Conservation (phyloP, 2,329 filamentous ascomycete genomes). For the Colletotrichum tabaci region DNA sequence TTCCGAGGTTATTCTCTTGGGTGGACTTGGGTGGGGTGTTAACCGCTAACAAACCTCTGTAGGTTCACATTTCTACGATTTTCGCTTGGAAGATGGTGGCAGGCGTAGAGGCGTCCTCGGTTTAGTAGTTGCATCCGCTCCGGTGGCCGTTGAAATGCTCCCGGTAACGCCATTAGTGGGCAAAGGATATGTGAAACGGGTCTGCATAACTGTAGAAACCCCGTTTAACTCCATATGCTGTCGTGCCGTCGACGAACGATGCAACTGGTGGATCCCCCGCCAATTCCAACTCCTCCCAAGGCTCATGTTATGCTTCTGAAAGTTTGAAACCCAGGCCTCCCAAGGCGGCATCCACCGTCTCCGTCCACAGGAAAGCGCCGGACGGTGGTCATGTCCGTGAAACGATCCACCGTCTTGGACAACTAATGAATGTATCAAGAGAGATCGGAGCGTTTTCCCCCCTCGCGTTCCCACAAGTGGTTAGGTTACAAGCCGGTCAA, state of each 20-base stretch:
- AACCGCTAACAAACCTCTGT: too few relatives aligned
- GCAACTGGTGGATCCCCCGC: neutral
- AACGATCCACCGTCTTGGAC: conserved; percentile 27
- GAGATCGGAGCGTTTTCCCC: conserved; percentile 26
- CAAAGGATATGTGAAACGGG: neutral
- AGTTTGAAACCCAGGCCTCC: neutral
- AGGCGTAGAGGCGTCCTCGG: too few relatives aligned
- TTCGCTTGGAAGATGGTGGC: too few relatives aligned
- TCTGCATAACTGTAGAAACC: conserved; percentile 14
- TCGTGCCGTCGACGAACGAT: neutral
- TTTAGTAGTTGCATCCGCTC: neutral
- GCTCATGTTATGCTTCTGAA: neutral
- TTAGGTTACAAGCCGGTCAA: conserved; percentile 30
- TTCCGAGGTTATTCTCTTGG: too few relatives aligned
- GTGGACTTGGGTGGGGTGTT: too few relatives aligned
- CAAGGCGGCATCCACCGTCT: neutral
- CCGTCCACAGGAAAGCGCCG: neutral
- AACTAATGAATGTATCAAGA: neutral
- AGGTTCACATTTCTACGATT: too few relatives aligned
- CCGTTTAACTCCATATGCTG: conserved; percentile 24
- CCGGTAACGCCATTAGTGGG: conserved; percentile 14
- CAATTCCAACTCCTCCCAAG: neutral
- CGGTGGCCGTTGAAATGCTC: neutral
- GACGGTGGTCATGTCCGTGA: conserved; percentile 23
- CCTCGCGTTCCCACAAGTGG: conserved; percentile 13